Base-by-base conservation (phyloP, 108 stramenopile species). In the Aurantiochytrium sp. region DNA sequence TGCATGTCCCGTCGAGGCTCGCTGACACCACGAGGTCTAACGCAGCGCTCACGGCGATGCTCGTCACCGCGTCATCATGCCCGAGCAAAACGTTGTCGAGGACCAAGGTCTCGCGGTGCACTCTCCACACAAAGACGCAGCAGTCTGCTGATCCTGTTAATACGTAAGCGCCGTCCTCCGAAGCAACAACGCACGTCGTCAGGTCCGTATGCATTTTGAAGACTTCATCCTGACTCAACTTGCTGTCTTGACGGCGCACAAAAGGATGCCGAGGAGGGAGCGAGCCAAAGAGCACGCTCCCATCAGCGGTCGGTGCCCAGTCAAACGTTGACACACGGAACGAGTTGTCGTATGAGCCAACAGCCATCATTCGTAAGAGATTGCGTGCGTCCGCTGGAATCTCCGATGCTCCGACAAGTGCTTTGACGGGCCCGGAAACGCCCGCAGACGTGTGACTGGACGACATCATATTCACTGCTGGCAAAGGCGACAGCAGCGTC, bases 81-180 rank as follows among this genome's bases (percentile, higher is more conserved):
- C 76, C 76, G 28, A 83, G 76, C 51, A 83, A 23, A 12, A 83
- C 51, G 28, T 53, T 47, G 49, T 83, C 76, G n/a, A 53, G 76
- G 43, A 83, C 18, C n/a, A 83, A 45, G 19, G 45, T 47, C 23
- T 83, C 49, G 6, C 49, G 76, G 51, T 83, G 76, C 76, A 83
- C 76, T 83, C 51, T 47, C 76, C 76, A 83, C 3, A 83, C 76
- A 83, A 47, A 83, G n/a, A 83, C 76, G 51, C 76, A 83, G 51
- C 76, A 83, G 51, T 83, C 76, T 6, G 51, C 76, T 12, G 76
- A 83, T 12, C 76, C 76, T 6, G 76, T 83, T 1, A 83, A 45
- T 16, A 83, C 76, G 25, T 25, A 53, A 47, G 51, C 19, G 0
- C 76, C 76, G 28, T 83, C 76, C 76, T 83, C 76, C 6, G 76